Percentiles rank a stretch among this genome's conserved stretches.
Conservation (phyloP, 805 yeast species). For the Allodekkera sacchari region DNA sequence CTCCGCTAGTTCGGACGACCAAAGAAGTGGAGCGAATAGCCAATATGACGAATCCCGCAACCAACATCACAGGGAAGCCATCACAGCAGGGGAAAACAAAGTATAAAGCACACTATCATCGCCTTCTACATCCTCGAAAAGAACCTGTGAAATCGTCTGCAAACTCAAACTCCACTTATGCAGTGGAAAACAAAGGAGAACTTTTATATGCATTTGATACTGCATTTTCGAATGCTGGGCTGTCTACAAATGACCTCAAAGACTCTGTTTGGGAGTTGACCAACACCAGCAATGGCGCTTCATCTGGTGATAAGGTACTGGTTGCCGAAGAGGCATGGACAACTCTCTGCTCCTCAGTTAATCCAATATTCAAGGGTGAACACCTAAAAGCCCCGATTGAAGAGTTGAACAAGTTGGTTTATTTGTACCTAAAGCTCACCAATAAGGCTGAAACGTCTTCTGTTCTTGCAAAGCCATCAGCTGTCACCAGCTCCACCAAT, state of each 20-base stretch:
- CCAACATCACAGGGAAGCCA: too few relatives aligned
- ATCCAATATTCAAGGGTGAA: conserved; percentile 43
- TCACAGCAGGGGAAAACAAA: conserved; percentile 15
- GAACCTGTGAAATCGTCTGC: conserved; percentile 28
- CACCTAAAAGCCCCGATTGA: conserved; percentile 45
- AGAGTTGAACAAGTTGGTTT: conserved; percentile 43
- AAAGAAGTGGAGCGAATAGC: conserved; percentile 26
- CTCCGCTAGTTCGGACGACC: conserved; percentile 23
- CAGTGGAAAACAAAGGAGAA: conserved; percentile 23
- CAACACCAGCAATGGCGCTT: conserved; percentile 2
- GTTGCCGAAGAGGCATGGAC: conserved; percentile 45
- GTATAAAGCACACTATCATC: conserved; percentile 23
- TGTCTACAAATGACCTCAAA: conserved; percentile 22
- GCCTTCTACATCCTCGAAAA: conserved; percentile 21
- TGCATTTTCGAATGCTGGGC: conserved; percentile 14
- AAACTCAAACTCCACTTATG: conserved; percentile 28
- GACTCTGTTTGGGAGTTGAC: conserved; percentile 1
- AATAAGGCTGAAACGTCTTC: too few relatives aligned
- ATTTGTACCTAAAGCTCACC: conserved; percentile 25
- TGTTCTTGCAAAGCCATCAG: too few relatives aligned
- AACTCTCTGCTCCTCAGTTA: conserved; percentile 31
- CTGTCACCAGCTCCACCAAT: conserved; percentile 1
- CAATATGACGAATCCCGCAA: too few relatives aligned
- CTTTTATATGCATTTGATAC: conserved; percentile 30
- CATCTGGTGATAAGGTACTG: conserved; percentile 28